These are phyloP conservation scores for Bacidia gigantensis DNA, from an alignment of 495 filamentous ascomycete species.

Conservation along the genomic window DNA sequence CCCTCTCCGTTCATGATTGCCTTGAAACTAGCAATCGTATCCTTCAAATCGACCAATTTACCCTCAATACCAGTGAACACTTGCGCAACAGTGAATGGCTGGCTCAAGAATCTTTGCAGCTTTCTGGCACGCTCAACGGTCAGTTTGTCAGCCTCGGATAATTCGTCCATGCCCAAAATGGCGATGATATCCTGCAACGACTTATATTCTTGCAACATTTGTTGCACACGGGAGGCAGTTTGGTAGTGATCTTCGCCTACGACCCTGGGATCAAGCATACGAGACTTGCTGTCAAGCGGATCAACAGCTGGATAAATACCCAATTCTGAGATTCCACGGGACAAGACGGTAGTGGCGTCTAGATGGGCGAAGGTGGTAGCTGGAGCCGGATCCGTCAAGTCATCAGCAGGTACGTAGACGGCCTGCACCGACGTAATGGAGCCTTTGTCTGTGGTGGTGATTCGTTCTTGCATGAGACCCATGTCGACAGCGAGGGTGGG, in stretches of 20 bases:
- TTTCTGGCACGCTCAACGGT: constrained; percentile 99
- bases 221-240: constrained; percentile 86
- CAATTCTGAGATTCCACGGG: constrained; percentile 99
- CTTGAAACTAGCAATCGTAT: constrained; percentile 96
- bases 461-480: constrained; percentile 99
- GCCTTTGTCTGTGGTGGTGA: constrained; percentile 97
- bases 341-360: constrained; percentile 99
- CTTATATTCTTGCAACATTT: constrained; percentile 99
- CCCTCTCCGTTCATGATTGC: constrained; percentile 88
- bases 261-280: constrained; percentile 98
- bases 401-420: constrained; percentile 99
- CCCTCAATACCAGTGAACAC: constrained; percentile 99
- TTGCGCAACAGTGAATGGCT: constrained; percentile 98
- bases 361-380: constrained; percentile 99
- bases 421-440: constrained; percentile 99
- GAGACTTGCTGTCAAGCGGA: constrained; percentile 97
- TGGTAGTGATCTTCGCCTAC: constrained; percentile 96
- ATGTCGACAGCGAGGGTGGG: constrained; percentile 99
- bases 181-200: constrained; percentile 99
- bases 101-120: constrained; percentile 97
- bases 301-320: constrained; percentile 99
- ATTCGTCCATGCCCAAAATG: constrained; percentile 99
- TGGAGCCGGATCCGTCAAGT: constrained; percentile 98
- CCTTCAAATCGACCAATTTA: constrained; percentile 91
- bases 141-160: constrained; percentile 97